Percentiles rank a stretch among this genome's conserved stretches.
Evolutionary conservation across 768 basidiomycete genomes (phyloP).

Genomic region (Clavaria fumosa): DNA sequence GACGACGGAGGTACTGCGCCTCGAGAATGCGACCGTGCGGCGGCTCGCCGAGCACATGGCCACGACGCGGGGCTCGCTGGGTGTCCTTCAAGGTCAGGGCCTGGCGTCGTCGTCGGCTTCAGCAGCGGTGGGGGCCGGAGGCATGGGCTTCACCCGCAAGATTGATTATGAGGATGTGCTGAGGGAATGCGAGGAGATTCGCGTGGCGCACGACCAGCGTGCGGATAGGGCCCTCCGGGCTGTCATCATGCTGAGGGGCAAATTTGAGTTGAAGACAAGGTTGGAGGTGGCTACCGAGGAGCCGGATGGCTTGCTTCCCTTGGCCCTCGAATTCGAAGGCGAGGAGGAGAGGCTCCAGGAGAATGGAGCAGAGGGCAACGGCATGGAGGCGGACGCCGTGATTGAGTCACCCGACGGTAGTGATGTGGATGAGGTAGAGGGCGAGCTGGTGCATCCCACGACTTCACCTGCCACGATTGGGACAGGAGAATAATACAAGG

Average conservation of each 20-base stretch:
- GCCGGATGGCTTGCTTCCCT: slow-evolving; percentile 61
- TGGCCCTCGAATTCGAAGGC: no score
- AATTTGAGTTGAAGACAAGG: slow-evolving; percentile 72
- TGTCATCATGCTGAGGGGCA: slow-evolving; percentile 61
- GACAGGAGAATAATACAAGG: not conserved
- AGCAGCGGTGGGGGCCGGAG: slow-evolving; percentile 15
- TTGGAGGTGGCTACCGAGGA: slow-evolving; percentile 68
- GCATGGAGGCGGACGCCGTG: slow-evolving; percentile 27
- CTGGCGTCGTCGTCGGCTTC: slow-evolving; percentile 15
- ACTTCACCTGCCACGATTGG: slow-evolving; percentile 3
- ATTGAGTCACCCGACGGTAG: slow-evolving; percentile 11
- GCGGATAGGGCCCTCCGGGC: slow-evolving; percentile 70
- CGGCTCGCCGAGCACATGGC: slow-evolving; percentile 52
- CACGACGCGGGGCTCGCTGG: slow-evolving; percentile 40
- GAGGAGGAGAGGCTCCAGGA: no score
- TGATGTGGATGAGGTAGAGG: slow-evolving; percentile 13
- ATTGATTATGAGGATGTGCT: slow-evolving; percentile 50
- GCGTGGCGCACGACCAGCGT: slow-evolving; percentile 55
- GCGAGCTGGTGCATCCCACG: slow-evolving; percentile 4
- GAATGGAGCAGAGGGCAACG: no score
- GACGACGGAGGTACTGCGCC: slow-evolving; percentile 56
- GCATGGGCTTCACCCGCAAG: slow-evolving; percentile 14
- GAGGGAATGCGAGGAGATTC: slow-evolving; percentile 48
- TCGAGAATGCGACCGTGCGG: slow-evolving; percentile 60
- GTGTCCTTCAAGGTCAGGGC: slow-evolving; percentile 25